Evolutionary conservation across 805 yeast genomes (phyloP).

Genomic region (Candida tallmaniae): DNA sequence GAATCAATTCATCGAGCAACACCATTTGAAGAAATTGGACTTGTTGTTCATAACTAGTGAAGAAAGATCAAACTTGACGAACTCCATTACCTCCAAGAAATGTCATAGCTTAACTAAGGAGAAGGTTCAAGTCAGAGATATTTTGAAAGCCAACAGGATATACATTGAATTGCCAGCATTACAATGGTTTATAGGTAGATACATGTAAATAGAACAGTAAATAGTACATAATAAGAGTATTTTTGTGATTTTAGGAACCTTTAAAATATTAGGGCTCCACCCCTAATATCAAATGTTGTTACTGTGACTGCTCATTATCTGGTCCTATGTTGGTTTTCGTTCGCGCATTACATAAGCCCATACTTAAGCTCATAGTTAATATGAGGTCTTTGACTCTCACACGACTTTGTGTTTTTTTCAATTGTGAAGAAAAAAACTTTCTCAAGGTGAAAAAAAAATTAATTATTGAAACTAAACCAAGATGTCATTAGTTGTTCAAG

Average conservation of each 20-base stretch:
- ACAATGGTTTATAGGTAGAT: constrained; percentile 47
- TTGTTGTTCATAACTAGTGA: constrained; percentile 66
- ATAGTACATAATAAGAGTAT: too few relatives aligned
- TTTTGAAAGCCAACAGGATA: constrained; percentile 73
- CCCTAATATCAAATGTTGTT: too few relatives aligned
- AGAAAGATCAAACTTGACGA: constrained; percentile 55
- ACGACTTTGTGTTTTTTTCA: constrained; percentile 7
- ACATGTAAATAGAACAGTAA: constrained; percentile 18
- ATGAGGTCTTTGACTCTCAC: constrained; percentile 1
- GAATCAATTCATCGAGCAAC: constrained; percentile 45
- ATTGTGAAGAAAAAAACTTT: constrained; percentile 9
- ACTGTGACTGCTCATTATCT: too few relatives aligned
- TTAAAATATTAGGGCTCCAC: too few relatives aligned
- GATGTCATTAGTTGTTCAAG: constrained; percentile 98
- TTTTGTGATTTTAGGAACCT: too few relatives aligned
- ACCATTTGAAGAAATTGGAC: constrained; percentile 47
- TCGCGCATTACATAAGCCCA: too few relatives aligned
- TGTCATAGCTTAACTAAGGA: constrained; percentile 70
- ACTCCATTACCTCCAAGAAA: constrained; percentile 47
- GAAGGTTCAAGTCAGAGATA: constrained; percentile 76
- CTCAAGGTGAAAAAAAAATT: constrained; percentile 11
- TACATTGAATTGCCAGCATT: constrained; percentile 71
- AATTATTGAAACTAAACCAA: constrained; percentile 19
- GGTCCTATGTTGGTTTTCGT: too few relatives aligned
- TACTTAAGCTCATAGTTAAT: too few relatives aligned